phyloP scores from a whole-genome alignment of 495 filamentous ascomycete genomes.

The Penicillium longicatenatum region DNA sequence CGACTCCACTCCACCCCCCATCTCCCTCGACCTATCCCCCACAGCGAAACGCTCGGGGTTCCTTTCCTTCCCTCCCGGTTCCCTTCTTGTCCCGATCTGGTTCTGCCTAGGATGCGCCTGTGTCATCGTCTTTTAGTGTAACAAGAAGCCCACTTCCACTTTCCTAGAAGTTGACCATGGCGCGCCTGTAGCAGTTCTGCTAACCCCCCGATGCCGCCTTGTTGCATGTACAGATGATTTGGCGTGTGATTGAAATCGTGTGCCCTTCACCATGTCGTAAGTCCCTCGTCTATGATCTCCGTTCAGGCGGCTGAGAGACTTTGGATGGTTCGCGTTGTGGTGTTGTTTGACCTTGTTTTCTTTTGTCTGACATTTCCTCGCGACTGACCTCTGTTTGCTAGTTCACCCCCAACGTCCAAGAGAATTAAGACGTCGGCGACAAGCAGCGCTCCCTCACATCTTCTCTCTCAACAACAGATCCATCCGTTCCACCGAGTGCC shows the following conservation, averaged over 20 bases:
- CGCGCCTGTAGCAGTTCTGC: slow-evolving; percentile 43
- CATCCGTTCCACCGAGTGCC: slow-evolving; percentile 43
- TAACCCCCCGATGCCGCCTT: slow-evolving; percentile 39
- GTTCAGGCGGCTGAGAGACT: slow-evolving; percentile 30
- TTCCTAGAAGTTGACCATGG: slow-evolving; percentile 40
- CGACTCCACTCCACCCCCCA: not conserved
- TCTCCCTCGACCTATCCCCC: slow-evolving; percentile 10
- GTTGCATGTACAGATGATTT: slow-evolving; percentile 50
- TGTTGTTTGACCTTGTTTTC: slow-evolving; percentile 7
- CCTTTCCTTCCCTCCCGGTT: slow-evolving; percentile 29
- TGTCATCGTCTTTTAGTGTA: slow-evolving; percentile 50
- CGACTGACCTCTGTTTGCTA: slow-evolving; percentile 14
- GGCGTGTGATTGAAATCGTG: slow-evolving; percentile 42
- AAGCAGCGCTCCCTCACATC: slow-evolving; percentile 40
- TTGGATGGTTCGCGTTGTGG: slow-evolving; percentile 21
- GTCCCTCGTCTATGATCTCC: slow-evolving; percentile 42
- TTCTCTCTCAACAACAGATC: slow-evolving; percentile 47
- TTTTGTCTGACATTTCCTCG: slow-evolving; percentile 10
- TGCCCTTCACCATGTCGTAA: slow-evolving; percentile 55
- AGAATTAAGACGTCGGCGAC: slow-evolving; percentile 46
- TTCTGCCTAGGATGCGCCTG: slow-evolving; percentile 48
- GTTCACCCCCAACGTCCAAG: slow-evolving; percentile 48
- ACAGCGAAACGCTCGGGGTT: slow-evolving; percentile 6
- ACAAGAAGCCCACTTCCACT: slow-evolving; percentile 35
- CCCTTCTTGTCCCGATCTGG: slow-evolving; percentile 31